Conservation (phyloP, 2,329 filamentous ascomycete genomes). For the Ophiostoma sp. region DNA sequence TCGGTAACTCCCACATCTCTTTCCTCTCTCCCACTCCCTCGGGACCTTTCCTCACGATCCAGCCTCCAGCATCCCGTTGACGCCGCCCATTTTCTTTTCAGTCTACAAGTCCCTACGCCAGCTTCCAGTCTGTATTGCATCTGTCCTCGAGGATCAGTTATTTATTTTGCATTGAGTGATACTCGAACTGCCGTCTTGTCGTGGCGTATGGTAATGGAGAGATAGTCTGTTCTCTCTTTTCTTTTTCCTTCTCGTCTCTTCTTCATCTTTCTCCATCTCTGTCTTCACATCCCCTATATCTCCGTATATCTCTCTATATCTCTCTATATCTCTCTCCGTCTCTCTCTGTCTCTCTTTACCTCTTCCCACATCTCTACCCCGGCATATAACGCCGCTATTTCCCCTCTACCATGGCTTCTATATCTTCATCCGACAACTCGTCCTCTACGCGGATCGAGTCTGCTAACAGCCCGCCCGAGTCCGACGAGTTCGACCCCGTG, state of each 20-base stretch:
- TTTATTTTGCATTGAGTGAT: not conserved
- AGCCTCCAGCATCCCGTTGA: not conserved
- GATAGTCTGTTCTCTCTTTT: not conserved
- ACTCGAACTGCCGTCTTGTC: not conserved
- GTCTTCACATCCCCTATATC: not conserved
- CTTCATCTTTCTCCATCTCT: not conserved
- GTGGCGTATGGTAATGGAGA: not conserved
- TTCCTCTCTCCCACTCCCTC: conserved; percentile 7
- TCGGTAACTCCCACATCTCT: conserved; percentile 11
- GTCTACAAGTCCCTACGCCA: too few species aligned
- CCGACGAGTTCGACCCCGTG: conserved; percentile 27
- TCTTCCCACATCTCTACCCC: not conserved
- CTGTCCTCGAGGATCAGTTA: not conserved
- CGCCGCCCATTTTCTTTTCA: too few species aligned
- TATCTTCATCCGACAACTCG: not conserved
- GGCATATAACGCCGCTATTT: too few species aligned
- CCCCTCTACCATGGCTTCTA: not conserved
- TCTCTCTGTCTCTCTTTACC: not conserved
- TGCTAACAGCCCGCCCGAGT: conserved; percentile 24
- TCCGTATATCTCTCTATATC: not conserved
- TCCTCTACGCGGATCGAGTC: conserved; percentile 21
- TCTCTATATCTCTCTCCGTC: not conserved
- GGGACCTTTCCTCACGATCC: not conserved
- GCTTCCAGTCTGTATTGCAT: too few species aligned
- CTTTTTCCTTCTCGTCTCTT: not conserved